Evolutionary conservation across 441 rosid species (phyloP).

Genomic region (Syzygium malaccense): DNA sequence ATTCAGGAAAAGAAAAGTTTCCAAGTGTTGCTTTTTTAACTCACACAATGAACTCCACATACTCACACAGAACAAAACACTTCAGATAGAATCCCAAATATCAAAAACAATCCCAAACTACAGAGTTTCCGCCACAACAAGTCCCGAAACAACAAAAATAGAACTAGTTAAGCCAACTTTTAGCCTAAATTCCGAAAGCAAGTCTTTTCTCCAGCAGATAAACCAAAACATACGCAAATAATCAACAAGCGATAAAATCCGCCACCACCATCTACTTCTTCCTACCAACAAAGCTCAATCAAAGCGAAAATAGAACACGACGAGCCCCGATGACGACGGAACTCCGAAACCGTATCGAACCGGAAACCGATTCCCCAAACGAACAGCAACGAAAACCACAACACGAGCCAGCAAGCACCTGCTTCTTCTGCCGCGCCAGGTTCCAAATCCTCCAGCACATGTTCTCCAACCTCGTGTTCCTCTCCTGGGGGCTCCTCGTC

Average conservation of each 20-base stretch:
- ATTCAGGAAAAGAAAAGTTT: neutral
- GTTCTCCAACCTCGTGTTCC: constrained; percentile 84
- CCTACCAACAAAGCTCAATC: neutral
- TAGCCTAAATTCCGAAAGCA: neutral
- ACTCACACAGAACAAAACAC: neutral
- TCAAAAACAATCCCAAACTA: neutral
- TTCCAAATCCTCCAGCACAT: constrained; percentile 98
- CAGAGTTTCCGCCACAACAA: neutral
- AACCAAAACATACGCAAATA: neutral
- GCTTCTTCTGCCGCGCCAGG: constrained; percentile 92
- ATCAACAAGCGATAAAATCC: neutral
- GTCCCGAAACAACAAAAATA: neutral
- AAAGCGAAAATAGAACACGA: neutral
- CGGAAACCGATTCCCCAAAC: neutral
- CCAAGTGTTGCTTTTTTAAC: neutral
- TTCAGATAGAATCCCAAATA: neutral
- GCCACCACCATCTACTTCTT: neutral
- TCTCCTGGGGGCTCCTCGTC: constrained; percentile 84
- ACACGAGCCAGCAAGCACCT: constrained; percentile 25
- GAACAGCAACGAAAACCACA: neutral
- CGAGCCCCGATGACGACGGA: neutral
- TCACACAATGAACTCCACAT: neutral
- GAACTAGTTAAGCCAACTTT: neutral
- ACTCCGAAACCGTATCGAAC: neutral
- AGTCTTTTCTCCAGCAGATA: neutral